These are phyloP conservation scores for Fraxinus nigra DNA, from an alignment of 305 asterid genomes.

Conservation along the genomic window DNA sequence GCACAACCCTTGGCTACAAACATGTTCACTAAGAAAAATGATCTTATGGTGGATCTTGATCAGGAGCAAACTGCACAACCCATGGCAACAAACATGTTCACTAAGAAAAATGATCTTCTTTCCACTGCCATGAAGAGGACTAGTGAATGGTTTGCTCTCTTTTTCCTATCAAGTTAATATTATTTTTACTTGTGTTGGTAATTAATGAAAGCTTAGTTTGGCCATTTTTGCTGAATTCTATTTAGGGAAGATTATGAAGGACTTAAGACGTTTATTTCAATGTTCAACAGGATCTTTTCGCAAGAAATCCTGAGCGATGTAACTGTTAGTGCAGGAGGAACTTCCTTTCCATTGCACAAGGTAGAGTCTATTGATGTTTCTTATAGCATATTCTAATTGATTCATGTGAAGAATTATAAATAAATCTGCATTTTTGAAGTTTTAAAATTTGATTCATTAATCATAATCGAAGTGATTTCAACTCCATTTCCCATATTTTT, in stretches of 20 bases:
- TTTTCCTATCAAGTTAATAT: constrained; percentile 5
- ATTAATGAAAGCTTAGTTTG: not conserved
- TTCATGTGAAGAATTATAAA: not conserved
- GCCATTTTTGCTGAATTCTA: not conserved
- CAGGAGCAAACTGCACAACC: constrained; percentile 22
- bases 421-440: not conserved
- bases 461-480: not conserved
- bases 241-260: not conserved
- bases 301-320: constrained; percentile 81
- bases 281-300: constrained; percentile 52
- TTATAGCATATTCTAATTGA: not conserved
- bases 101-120: constrained; percentile 59
- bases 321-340: constrained; percentile 58
- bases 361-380: constrained; percentile 27
- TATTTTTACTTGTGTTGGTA: not conserved
- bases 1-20: constrained; percentile 22
- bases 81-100: constrained; percentile 36
- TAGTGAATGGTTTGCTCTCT: constrained; percentile 62
- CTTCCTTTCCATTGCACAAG: constrained; percentile 78
- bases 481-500: not conserved
- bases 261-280: constrained; percentile 2
- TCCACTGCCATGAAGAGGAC: constrained; percentile 84
- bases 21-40: constrained; percentile 55
- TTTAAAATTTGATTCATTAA: not conserved
- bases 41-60: constrained; percentile 52